These are phyloP conservation scores for Letharia columbiana DNA, from an alignment of 495 filamentous ascomycete genomes.

Conservation along the genomic window DNA sequence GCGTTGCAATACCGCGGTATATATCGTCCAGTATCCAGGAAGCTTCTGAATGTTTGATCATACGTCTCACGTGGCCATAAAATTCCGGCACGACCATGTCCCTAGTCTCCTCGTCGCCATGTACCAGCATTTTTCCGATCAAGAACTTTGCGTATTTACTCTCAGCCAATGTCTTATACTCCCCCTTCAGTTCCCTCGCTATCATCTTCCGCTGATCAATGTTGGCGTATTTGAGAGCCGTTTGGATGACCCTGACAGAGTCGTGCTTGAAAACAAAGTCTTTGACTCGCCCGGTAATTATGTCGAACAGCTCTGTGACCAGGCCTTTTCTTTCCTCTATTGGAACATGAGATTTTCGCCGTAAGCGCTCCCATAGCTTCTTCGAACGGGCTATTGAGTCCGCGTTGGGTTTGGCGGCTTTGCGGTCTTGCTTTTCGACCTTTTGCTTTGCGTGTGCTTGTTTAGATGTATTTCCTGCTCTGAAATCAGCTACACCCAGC, in stretches of 20 bases:
- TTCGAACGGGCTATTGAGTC: slow-evolving; percentile 83
- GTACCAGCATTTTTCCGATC: slow-evolving; percentile 86
- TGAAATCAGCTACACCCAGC: background rate
- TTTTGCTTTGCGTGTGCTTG: slow-evolving; percentile 93
- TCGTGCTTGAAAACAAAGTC: slow-evolving; percentile 99
- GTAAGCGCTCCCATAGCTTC: slow-evolving; percentile 91
- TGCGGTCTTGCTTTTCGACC: slow-evolving; percentile 76
- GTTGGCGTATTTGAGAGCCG: slow-evolving; percentile 90
- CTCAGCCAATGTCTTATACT: slow-evolving; percentile 76
- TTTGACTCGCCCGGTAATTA: slow-evolving; percentile 80
- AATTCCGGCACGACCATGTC: slow-evolving; percentile 89
- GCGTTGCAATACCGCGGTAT: slow-evolving; percentile 76
- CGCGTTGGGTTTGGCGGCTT: slow-evolving; percentile 83
- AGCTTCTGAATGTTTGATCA: slow-evolving; percentile 92
- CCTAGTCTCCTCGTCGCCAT: slow-evolving; percentile 74
- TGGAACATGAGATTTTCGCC: slow-evolving; percentile 84
- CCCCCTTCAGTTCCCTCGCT: slow-evolving; percentile 75
- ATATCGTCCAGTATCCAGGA: slow-evolving; percentile 97
- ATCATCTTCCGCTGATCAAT: slow-evolving; percentile 75
- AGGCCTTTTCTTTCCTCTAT: slow-evolving; percentile 76
- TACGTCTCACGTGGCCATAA: slow-evolving; percentile 78
- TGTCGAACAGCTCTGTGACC: slow-evolving; percentile 78
- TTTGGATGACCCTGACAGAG: slow-evolving; percentile 88
- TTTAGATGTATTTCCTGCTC: slow-evolving; percentile 44
- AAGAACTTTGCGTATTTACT: slow-evolving; percentile 95